These are phyloP conservation scores for Aureobasidium subglaciale DNA, from an alignment of 2,329 filamentous ascomycete species.

Conservation along the genomic window DNA sequence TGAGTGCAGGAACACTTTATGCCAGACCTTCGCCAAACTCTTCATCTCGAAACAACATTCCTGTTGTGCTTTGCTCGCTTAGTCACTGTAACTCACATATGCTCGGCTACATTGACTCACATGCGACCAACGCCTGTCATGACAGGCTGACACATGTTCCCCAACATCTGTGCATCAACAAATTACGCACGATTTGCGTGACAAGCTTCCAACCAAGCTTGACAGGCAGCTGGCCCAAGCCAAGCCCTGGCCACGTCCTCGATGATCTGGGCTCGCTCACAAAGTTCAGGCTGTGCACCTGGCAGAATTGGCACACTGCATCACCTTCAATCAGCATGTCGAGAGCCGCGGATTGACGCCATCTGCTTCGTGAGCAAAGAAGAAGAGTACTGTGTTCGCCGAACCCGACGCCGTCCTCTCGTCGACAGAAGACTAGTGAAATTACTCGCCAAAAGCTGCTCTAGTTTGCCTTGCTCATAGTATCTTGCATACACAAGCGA, in stretches of 20 bases:
- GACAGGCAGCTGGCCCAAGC: not conserved
- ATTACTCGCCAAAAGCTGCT: no score
- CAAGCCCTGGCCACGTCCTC: not conserved
- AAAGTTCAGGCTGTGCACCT: not conserved
- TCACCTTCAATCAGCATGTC: not conserved
- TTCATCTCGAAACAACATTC: no score
- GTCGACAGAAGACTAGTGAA: no score
- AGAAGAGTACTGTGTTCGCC: no score
- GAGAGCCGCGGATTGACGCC: no score
- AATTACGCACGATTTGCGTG: not conserved
- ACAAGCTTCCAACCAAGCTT: not conserved
- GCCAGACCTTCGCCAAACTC: slow-evolving; percentile 1
- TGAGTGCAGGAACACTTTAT: not conserved
- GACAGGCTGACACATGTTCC: not conserved
- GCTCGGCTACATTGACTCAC: not conserved
- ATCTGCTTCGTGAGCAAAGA: no score
- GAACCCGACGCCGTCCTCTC: no score
- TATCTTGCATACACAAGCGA: no score
- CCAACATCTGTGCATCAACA: not conserved
- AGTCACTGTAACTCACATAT: not conserved
- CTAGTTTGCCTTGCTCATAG: no score
- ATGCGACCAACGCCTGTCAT: not conserved
- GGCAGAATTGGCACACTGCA: not conserved
- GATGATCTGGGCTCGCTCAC: not conserved
- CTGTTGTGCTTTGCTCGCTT: not conserved